Evolutionary conservation across 176 grass and related monocot species (phyloP).

Genomic region (Carex cristatella): DNA sequence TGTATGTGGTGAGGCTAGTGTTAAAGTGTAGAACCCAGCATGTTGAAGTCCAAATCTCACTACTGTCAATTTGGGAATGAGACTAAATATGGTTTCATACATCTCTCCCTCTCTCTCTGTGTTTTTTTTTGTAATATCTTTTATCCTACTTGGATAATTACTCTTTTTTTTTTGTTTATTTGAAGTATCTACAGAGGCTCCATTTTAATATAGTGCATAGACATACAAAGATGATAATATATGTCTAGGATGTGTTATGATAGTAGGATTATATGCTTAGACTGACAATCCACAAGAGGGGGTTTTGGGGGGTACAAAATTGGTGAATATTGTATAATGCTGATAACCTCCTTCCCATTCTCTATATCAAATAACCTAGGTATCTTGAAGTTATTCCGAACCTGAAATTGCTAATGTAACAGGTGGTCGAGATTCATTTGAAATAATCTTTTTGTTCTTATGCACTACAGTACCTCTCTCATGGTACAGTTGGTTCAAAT

Average conservation of each 20-base stretch:
- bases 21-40: neutral
- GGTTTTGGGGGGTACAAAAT: too few species aligned
- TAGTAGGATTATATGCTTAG: neutral
- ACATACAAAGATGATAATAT: too few species aligned
- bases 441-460: neutral
- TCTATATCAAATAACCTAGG: neutral
- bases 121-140: too few species aligned
- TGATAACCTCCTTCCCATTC: neutral
- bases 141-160: neutral
- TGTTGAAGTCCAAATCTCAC: neutral
- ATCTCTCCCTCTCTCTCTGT: neutral
- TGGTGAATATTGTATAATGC: neutral
- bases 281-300: neutral
- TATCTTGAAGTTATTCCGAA: neutral
- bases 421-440: neutral
- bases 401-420: neutral
- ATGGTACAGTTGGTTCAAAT: neutral
- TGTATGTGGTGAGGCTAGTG: neutral
- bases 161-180: neutral
- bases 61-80: neutral
- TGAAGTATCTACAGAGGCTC: neutral
- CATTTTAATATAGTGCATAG: too few species aligned
- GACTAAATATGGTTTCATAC: neutral
- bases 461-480: neutral
- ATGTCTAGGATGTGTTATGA: neutral